A percentile compares a stretch with the other conserved stretches of the same genome.
Evolutionary conservation across 2,329 filamentous ascomycete species (phyloP).

Genomic region (Bipolaris bicolor): DNA sequence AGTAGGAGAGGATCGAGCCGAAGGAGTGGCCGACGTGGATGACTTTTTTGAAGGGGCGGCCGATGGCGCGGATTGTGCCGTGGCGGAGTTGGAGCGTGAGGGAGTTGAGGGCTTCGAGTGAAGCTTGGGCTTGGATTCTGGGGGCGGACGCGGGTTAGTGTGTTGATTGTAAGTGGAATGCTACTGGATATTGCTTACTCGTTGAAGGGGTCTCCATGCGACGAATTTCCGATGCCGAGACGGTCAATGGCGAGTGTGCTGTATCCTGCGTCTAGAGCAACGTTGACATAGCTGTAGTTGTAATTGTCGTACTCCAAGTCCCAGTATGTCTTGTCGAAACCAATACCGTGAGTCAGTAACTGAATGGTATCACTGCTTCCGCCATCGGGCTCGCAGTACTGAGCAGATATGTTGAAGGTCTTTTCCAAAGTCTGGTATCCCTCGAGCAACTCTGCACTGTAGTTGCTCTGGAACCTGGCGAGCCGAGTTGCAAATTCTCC

Average conservation of each 20-base stretch:
- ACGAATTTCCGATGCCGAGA: conserved; percentile 65
- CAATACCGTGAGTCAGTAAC: conserved; percentile 61
- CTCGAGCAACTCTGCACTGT: conserved; percentile 52
- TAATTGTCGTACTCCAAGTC: conserved; percentile 62
- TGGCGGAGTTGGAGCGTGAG: conserved; percentile 60
- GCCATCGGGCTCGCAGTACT: conserved; percentile 64
- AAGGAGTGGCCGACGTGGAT: conserved; percentile 70
- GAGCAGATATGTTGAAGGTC: conserved; percentile 64
- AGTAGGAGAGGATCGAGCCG: conserved; percentile 65
- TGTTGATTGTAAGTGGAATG: too few relatives aligned
- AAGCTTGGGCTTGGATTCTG: conserved; percentile 61
- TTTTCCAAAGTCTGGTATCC: conserved; percentile 60
- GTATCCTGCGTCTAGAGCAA: conserved; percentile 62
- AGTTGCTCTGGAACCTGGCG: conserved; percentile 50
- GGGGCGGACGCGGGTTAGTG: background rate
- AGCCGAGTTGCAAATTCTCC: conserved; percentile 57
- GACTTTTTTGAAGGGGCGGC: conserved; percentile 51
- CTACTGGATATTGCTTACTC: conserved; percentile 40
- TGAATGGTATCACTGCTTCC: conserved; percentile 49
- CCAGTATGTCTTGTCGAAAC: conserved; percentile 66
- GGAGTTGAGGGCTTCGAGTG: conserved; percentile 63
- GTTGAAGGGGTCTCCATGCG: conserved; percentile 64
- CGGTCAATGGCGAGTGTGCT: conserved; percentile 68
- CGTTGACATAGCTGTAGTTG: conserved; percentile 68
- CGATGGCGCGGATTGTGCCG: conserved; percentile 54